Conservation (phyloP, 2,329 filamentous ascomycete species). For the Cercospora zeae-maydis region DNA sequence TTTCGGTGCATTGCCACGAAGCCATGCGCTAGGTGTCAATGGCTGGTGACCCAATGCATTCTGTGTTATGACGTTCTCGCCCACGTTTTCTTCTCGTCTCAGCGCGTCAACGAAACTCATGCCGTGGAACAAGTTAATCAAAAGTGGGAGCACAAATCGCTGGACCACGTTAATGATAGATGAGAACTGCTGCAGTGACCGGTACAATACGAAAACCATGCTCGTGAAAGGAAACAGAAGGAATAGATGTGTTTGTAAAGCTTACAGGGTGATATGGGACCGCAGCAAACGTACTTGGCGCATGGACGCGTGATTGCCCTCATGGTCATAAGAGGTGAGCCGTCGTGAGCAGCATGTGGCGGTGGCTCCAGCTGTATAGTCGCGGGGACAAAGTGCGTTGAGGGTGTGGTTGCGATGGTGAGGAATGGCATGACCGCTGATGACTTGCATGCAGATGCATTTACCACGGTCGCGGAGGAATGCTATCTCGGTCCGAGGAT, state of each 20-base stretch:
- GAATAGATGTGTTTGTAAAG: neutral
- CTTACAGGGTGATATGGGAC: constrained; percentile 3
- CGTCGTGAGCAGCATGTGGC: constrained; percentile 1
- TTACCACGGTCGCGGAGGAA: constrained; percentile 1
- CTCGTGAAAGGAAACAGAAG: neutral
- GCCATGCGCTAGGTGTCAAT: neutral
- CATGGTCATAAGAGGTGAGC: constrained; percentile 2
- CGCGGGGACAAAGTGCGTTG: neutral
- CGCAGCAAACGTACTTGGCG: neutral
- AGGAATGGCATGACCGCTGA: constrained; percentile 8
- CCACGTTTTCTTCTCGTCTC: neutral
- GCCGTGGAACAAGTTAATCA: constrained; percentile 8
- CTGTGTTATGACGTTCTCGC: constrained; percentile 1
- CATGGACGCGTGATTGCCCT: neutral
- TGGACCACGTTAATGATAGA: neutral
- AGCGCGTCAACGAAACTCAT: neutral
- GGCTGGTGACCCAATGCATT: neutral
- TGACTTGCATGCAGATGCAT: constrained; percentile 12
- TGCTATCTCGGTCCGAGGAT: neutral
- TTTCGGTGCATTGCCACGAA: neutral
- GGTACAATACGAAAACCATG: constrained; percentile 4
- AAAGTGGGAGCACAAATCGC: constrained; percentile 3
- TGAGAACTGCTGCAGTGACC: constrained; percentile 1
- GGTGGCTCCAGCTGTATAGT: constrained; percentile 3
- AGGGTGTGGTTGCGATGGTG: constrained; percentile 9